These are phyloP conservation scores for Ogataea populi-albae DNA, from an alignment of 805 yeast genomes.

Conservation along the genomic window DNA sequence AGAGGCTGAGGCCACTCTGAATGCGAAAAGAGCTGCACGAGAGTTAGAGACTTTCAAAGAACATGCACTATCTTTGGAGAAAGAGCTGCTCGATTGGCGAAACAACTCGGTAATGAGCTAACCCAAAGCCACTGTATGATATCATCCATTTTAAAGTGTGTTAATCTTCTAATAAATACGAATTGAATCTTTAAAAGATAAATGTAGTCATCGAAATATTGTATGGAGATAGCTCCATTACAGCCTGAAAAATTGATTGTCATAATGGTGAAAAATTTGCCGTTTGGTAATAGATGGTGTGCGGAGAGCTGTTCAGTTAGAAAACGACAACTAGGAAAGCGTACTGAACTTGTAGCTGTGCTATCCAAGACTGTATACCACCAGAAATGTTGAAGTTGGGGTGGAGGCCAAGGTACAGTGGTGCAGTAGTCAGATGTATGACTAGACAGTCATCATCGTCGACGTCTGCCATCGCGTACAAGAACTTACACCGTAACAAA, in stretches of 20 bases:
- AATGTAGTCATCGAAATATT: background rate
- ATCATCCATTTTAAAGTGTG: too few relatives aligned
- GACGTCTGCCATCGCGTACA: constrained; percentile 92
- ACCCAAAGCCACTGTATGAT: too few relatives aligned
- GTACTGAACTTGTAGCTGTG: too few relatives aligned
- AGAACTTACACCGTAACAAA: constrained; percentile 82
- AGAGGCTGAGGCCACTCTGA: constrained; percentile 43
- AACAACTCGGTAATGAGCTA: constrained; percentile 12
- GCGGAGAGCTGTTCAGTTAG: too few relatives aligned
- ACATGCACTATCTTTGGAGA: constrained; percentile 48
- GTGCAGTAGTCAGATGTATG: constrained; percentile 1
- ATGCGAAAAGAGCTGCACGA: constrained; percentile 48
- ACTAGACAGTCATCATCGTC: constrained; percentile 49
- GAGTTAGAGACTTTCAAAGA: constrained; percentile 57
- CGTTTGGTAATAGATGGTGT: too few relatives aligned
- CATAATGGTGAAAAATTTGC: too few relatives aligned
- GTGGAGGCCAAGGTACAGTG: background rate
- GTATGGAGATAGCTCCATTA: too few relatives aligned
- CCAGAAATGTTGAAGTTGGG: too few relatives aligned
- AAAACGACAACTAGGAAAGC: too few relatives aligned
- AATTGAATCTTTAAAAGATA: background rate
- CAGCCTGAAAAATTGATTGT: too few relatives aligned
- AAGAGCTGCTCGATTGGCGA: constrained; percentile 58
- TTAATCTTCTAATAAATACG: background rate
- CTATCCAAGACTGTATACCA: too few relatives aligned